Base-by-base conservation (phyloP, 2,329 filamentous ascomycete genomes). In the Herpotrichia juniperi region DNA sequence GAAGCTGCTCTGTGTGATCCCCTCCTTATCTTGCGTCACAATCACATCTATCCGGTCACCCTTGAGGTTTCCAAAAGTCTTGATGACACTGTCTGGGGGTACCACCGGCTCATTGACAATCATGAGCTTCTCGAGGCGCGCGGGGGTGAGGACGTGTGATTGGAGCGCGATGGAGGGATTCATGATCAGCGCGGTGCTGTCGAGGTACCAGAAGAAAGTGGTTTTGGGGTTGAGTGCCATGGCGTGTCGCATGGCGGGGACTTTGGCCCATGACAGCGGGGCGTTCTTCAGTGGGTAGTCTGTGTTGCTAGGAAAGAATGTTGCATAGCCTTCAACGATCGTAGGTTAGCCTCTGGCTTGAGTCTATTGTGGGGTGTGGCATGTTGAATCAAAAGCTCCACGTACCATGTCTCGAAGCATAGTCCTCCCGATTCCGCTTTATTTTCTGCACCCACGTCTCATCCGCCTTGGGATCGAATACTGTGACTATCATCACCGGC, bases 51-150 rank as follows among this genome's bases (percentile, higher is more conserved):
- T 86, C 50, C 92, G 84, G 39, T 89, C 81, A 30, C 87, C 87
- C 56, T 85, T 86, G n/a, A 96, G 79, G 68, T 96, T 88, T 14
- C 83, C 79, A 70, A 96, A 96, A 0, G 96, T 97, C 79, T 90
- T 93, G 77, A 99, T 97, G 64, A 99, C 93, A 76, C 91, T 96
- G 76, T 97, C 91, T 0, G 96, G 94, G 2, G 93, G 94, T 8
- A 97, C 93, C 45, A 99, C 86, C 5, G 94, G 86, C 48, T 87
- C 82, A 72, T 96, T 90, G 71, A 87, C 89, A 63, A 94, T 84
- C 91, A 97, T 97, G 50, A 90, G 72, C 19, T 79, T 80, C 66
- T 96, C 89, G 42, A 99, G 81, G 50, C 80, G 84, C 46, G 79
- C 78, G 10, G 86, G 76, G 10, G 85, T 79, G 72, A 96, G 85